Evolutionary conservation across 164 flowering plant genomes (phyloP).

Genomic region (Berberis thunbergii): DNA sequence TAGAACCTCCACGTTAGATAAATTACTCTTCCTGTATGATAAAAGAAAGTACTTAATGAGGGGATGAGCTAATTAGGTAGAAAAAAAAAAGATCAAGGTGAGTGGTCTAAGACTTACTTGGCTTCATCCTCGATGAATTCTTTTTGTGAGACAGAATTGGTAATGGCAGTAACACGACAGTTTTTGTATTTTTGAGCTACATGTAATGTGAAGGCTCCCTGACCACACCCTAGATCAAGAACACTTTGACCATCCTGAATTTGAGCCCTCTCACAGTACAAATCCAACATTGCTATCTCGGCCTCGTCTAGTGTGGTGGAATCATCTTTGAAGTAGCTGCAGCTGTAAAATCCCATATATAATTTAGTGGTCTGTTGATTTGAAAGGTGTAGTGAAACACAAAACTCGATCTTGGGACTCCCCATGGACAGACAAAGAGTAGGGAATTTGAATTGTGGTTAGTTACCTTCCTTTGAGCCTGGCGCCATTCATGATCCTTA

Average conservation of each 20-base stretch:
- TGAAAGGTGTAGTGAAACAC: too few relatives aligned
- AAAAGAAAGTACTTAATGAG: not conserved
- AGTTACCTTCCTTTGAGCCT: not conserved
- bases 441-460: too few relatives aligned
- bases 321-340: constrained; percentile 2
- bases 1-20: constrained; percentile 5
- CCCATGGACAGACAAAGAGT: too few relatives aligned
- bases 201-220: not conserved
- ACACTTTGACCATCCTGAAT: constrained; percentile 8
- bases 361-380: too few relatives aligned
- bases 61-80: not conserved
- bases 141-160: constrained; percentile 6
- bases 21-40: not conserved
- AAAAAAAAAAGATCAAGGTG: not conserved
- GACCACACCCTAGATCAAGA: constrained; percentile 8
- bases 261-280: constrained; percentile 7
- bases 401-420: too few relatives aligned
- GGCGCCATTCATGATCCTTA: constrained; percentile 1
- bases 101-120: constrained; percentile 1
- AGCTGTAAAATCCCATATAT: not conserved
- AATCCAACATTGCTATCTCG: constrained; percentile 11
- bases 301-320: constrained; percentile 7
- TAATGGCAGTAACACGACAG: not conserved
- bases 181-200: constrained; percentile 3
- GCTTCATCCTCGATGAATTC: constrained; percentile 5